These are phyloP conservation scores for Syncephalastrum racemosum DNA, from an alignment of 371 early-diverging fungal genomes.

Conservation along the genomic window DNA sequence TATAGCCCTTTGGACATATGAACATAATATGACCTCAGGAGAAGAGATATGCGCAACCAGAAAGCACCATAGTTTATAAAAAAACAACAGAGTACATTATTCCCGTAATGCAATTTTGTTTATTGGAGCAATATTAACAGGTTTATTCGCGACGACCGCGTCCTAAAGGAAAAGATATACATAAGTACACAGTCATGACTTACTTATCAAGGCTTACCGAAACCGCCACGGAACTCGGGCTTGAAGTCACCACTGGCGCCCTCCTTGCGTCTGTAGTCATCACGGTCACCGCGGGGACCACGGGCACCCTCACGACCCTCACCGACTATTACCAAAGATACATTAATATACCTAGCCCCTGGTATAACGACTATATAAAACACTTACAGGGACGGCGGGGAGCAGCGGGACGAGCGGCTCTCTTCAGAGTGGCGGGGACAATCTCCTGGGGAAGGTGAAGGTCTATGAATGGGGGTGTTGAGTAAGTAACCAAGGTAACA, in stretches of 20 bases:
- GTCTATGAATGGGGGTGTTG: constrained; percentile 31
- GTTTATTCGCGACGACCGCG: constrained; percentile 44
- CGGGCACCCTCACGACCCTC: constrained; percentile 52
- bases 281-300: constrained; percentile 70
- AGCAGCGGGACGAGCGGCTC: constrained; percentile 74
- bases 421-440: constrained; percentile 95
- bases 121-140: not conserved
- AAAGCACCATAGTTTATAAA: too few relatives aligned
- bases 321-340: constrained; percentile 26
- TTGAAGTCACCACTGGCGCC: constrained; percentile 87
- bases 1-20: too few relatives aligned
- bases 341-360: not conserved
- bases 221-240: constrained; percentile 90
- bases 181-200: not conserved
- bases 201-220: constrained; percentile 40
- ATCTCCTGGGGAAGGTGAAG: constrained; percentile 95
- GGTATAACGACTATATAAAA: too few relatives aligned
- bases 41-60: too few relatives aligned
- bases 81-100: too few relatives aligned
- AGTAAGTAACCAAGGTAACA: not conserved
- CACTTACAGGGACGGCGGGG: constrained; percentile 58
- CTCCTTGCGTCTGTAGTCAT: constrained; percentile 90
- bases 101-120: too few relatives aligned
- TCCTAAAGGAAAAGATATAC: constrained; percentile 15
- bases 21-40: too few relatives aligned